Base-by-base conservation (phyloP, 768 basidiomycete genomes). In the Mycena venus region DNA sequence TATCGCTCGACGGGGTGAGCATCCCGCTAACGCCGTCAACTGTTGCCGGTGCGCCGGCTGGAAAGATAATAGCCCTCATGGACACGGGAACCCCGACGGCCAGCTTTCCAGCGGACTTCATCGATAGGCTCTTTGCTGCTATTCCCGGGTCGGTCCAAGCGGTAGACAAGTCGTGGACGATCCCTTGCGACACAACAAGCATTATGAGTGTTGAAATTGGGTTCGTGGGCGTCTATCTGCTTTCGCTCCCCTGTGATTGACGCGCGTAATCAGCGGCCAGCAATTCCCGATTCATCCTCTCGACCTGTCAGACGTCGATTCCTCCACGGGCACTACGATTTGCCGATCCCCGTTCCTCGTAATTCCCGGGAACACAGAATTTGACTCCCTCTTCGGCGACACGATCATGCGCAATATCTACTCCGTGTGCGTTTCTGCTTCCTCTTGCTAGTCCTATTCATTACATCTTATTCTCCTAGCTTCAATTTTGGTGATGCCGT, bases 331-430 rank as follows among this genome's bases (percentile, higher is more conserved):
- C n/a, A n/a, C n/a, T n/a, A n/a, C n/a, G n/a, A n/a, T n/a, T n/a
- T n/a, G n/a, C n/a, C n/a, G n/a, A n/a, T n/a, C n/a, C n/a, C n/a
- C n/a, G n/a, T n/a, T n/a, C n/a, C n/a, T n/a, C n/a, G n/a, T n/a
- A n/a, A n/a, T n/a, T n/a, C n/a, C 60, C 19, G 49, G 31, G 2
- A 15, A 29, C 23, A 10, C 15, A 2, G 0, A 23, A 1, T 25
- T 6, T 11, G 68, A 70, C 25, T 21, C 29, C 2, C 4, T 70
- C 27, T 60, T 49, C 21, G 68, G 68, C 1, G 68, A 60, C 47
- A 8, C 21, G 17, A 49, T 70, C 59, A 49, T 70, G 59, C 59
- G 68, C n/a, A 70, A 70, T 17, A 9, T 70, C 5, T 70, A 70
- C 25, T 51, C 68, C 0, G n/a, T 70, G 68, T 70, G 58, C 7